Base-by-base conservation (phyloP, 306 rosid species). In the Casuarina cunninghamiana region DNA sequence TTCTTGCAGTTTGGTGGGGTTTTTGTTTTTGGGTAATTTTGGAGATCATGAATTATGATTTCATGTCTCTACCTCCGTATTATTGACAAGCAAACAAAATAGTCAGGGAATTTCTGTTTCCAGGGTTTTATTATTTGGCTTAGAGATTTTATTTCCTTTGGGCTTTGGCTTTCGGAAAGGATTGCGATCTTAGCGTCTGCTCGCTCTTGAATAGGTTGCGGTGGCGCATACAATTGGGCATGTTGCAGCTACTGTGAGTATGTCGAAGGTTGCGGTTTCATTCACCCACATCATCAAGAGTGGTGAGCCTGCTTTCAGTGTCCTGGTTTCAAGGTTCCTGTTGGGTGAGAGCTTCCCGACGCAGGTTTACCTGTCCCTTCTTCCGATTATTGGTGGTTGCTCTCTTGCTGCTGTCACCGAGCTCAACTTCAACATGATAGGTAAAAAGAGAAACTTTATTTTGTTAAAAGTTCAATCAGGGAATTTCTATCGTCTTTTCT, bases 241-340 rank as follows among this genome's bases (percentile, higher is more conserved):
- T 85, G 99, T 92, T 10, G 99, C 97, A 0, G 99, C 99, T 17
- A 95, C 97, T 0, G 99, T 95, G 79, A 95, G 99, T 72, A 92
- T 95, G 99, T 95, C 99, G 39, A 95, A 95, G 90, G 99, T 95
- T 83, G 99, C 97, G 5, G 99, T 95, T 50, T 95, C 99, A 32
- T 95, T 95, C 86, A 95, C 99, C 13, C 99, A 95, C 81, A 95
- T 95, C 72, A 95, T 95, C 88, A 95, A 95, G 91, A 95, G 99
- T 83, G 99, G 99, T 62, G 99, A 95, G 82, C 99, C 99, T 78
- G 99, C 99, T 75, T 95, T 95, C 26, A 95, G 94, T 70, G 99
- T 92, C 19, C 76, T 95, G 88, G 99, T 95, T 80, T 95, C 99
- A 0, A 91, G 97, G 80, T 80, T 95, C 74, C 35, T 95, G 79